These are phyloP conservation scores for Parmales sp. DNA, from an alignment of 108 stramenopile genomes.

Conservation along the genomic window DNA sequence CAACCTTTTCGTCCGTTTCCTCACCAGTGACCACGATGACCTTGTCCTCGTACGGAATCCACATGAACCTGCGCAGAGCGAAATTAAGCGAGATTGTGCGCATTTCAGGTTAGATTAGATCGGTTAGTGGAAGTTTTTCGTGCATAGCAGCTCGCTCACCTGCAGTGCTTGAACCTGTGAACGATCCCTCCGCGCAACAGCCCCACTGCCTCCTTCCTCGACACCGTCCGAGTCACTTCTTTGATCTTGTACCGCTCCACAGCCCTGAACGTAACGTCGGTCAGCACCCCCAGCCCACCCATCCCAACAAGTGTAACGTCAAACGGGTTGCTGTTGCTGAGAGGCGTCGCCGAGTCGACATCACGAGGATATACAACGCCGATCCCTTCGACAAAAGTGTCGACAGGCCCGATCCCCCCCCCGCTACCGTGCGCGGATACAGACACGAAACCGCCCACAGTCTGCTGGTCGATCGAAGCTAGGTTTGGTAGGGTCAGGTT, in stretches of 20 bases:
- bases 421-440: conserved; percentile 97
- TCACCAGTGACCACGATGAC: conserved; percentile 93
- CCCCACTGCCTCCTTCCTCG: conserved; percentile 52
- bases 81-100: too few relatives aligned
- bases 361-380: conserved; percentile 83
- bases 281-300: conserved; percentile 88
- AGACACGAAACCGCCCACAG: conserved; percentile 87
- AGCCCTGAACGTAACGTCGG: conserved; percentile 77
- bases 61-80: too few relatives aligned
- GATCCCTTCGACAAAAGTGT: conserved; percentile 77
- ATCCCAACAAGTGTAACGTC: conserved; percentile 75
- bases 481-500: conserved; percentile 87
- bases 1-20: conserved; percentile 35
- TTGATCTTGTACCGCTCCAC: conserved; percentile 19
- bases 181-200: neutral
- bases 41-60: conserved; percentile 91
- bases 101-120: conserved; percentile 51
- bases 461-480: conserved; percentile 92
- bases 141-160: too few relatives aligned
- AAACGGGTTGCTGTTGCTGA: conserved; percentile 47
- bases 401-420: conserved; percentile 76
- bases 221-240: conserved; percentile 76
- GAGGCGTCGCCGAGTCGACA: conserved; percentile 51
- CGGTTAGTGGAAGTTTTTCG: conserved; percentile 29
- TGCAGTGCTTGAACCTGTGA: too few relatives aligned